Percentiles rank a stretch among this genome's conserved stretches.
Conservation (phyloP, 495 filamentous ascomycete genomes). For the Chlorociboria aeruginascens region DNA sequence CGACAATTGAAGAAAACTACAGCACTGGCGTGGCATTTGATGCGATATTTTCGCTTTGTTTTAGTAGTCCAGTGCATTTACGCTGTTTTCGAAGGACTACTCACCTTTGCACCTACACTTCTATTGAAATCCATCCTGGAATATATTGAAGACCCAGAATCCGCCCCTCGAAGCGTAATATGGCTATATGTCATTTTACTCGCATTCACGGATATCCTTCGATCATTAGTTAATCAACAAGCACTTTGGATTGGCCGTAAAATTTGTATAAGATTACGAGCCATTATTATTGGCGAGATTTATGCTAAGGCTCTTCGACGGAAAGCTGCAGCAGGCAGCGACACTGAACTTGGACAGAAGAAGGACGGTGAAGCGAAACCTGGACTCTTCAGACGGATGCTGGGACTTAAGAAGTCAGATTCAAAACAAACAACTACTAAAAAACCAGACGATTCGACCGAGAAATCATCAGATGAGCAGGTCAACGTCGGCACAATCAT, state of each 20-base stretch:
- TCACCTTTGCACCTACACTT: slow-evolving; percentile 85
- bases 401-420: slow-evolving; percentile 31
- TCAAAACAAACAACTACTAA: slow-evolving; percentile 13
- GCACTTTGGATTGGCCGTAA: slow-evolving; percentile 90
- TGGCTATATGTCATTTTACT: slow-evolving; percentile 94
- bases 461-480: slow-evolving; percentile 48
- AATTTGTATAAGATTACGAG: slow-evolving; percentile 83
- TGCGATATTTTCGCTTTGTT: slow-evolving; percentile 68
- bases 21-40: slow-evolving; percentile 64
- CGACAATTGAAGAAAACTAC: slow-evolving; percentile 77
- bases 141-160: slow-evolving; percentile 75
- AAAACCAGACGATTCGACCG: slow-evolving; percentile 20
- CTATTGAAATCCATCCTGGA: slow-evolving; percentile 83
- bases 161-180: slow-evolving; percentile 73
- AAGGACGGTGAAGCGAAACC: slow-evolving; percentile 44
- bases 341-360: slow-evolving; percentile 53
- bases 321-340: slow-evolving; percentile 68
- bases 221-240: slow-evolving; percentile 72
- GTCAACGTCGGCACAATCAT: slow-evolving; percentile 94
- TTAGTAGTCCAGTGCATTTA: slow-evolving; percentile 69
- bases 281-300: slow-evolving; percentile 94
- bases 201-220: slow-evolving; percentile 62
- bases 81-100: slow-evolving; percentile 63
- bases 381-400: slow-evolving; percentile 34
- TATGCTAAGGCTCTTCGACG: slow-evolving; percentile 94